Base-by-base conservation (phyloP, 2,329 filamentous ascomycete genomes). In the Aspergillus puulaauensis region DNA sequence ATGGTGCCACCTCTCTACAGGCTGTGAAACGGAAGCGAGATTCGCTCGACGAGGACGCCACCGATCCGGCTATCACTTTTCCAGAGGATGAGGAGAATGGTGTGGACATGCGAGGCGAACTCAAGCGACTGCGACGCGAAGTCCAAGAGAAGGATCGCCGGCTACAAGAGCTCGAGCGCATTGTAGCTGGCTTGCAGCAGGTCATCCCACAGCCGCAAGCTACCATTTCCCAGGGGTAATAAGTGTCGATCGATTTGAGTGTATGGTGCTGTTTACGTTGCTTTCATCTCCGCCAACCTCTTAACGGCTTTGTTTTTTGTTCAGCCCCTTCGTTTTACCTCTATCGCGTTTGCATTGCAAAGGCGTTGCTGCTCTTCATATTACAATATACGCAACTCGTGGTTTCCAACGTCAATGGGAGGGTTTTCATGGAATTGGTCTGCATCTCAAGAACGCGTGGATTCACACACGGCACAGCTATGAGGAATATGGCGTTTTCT, bases 111-210 rank as follows among this genome's bases (percentile, higher is more conserved):
- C 84, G 83, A 19, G 82, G 85, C 47, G 86, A 90, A 69, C 75
- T 89, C 60, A 90, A 89, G 74, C 81, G 86, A 35, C 75, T 91
- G 37, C 81, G 83, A n/a, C 77, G 78, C 46, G 87, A 90, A 70
- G 87, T 88, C 58, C 79, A 85, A 61, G 83, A 86, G 64, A 79
- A 78, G 57, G 76, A 78, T 56, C 71, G 73, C n/a, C 73, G 75
- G 17, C 65, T 79, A 11, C 67, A 75, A 58, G 75, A 77, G 49
- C 61, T 79, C 40, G 76, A 79, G 61, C 65, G 71, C 41, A 72
- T 75, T 51, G 73, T 75, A 15, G 63, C 68, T 6, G 72, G 68
- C 11, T 59, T 75, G 49, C 73, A 75, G 61, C 72, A 75, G 57
- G 67, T 70, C 39, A 70, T 75, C 6, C 70, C 73, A 6, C 73